These are phyloP conservation scores for Thielaviopsis euricoi DNA, from an alignment of 2,329 filamentous ascomycete genomes.

Conservation along the genomic window DNA sequence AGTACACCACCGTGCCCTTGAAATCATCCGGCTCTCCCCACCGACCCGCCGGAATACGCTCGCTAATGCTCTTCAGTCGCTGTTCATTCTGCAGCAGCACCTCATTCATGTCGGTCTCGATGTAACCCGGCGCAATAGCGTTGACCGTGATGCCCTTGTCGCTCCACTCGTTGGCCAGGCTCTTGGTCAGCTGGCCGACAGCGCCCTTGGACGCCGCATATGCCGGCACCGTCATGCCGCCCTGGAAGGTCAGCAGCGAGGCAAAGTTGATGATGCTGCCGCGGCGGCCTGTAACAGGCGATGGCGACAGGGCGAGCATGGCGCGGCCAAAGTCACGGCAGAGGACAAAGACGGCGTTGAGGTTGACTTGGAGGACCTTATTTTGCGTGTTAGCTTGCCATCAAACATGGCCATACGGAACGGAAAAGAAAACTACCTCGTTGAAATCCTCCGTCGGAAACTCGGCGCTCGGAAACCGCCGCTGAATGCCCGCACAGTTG, in stretches of 20 bases:
- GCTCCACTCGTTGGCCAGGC: constrained; percentile 75
- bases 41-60: constrained; percentile 64
- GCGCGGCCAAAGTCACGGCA: constrained; percentile 63
- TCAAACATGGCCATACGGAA: too few species aligned
- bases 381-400: constrained; percentile 2
- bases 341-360: constrained; percentile 64
- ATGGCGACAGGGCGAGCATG: constrained; percentile 46
- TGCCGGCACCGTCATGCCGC: constrained; percentile 73
- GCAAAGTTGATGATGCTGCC: constrained; percentile 75
- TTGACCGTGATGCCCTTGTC: constrained; percentile 69
- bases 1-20: constrained; percentile 62
- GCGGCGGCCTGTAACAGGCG: constrained; percentile 33
- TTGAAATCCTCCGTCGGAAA: constrained; percentile 69
- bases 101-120: constrained; percentile 87
- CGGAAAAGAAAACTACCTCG: too few species aligned
- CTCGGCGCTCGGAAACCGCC: constrained; percentile 54
- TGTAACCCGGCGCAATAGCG: constrained; percentile 77
- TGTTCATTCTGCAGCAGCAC: constrained; percentile 59
- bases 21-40: constrained; percentile 82
- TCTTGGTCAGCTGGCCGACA: constrained; percentile 71
- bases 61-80: constrained; percentile 56
- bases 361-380: constrained; percentile 70
- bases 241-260: constrained; percentile 67
- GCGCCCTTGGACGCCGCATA: constrained; percentile 79
- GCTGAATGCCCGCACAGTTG: constrained; percentile 78